A percentile compares a stretch with the other conserved stretches of the same genome.
These are phyloP conservation scores for Chalciporus pseudorubinellus DNA, from an alignment of 768 basidiomycete species.

Conservation along the genomic window DNA sequence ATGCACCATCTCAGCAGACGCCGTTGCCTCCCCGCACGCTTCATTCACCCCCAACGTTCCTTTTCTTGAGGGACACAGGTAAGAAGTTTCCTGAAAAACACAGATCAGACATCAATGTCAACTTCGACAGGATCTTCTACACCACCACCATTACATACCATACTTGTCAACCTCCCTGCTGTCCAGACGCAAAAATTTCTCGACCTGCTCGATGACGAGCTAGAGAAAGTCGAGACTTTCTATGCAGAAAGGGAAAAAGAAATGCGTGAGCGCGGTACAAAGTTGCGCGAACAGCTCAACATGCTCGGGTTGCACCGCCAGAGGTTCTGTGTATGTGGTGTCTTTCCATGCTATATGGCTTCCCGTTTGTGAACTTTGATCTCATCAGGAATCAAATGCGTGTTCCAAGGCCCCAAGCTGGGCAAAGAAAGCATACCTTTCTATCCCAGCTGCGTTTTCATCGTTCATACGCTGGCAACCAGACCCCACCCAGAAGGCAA, in stretches of 20 bases:
- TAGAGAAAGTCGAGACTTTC: conserved; percentile 85
- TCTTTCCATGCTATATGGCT: background rate
- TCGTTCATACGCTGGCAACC: conserved; percentile 2
- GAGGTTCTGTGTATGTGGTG: conserved; percentile 49
- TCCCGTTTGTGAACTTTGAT: background rate
- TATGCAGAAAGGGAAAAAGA: conserved; percentile 69
- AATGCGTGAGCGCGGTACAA: conserved; percentile 46
- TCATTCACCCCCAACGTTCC: conserved; percentile 2
- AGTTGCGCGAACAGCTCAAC: conserved; percentile 65
- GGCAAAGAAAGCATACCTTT: conserved; percentile 10
- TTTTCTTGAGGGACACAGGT: conserved; percentile 15
- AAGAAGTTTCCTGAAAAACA: background rate
- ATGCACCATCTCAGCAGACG: conserved; percentile 12
- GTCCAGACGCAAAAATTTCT: conserved; percentile 76
- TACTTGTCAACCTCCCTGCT: conserved; percentile 56
- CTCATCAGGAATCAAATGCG: conserved; percentile 14
- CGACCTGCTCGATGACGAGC: conserved; percentile 67
- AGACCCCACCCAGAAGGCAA: background rate
- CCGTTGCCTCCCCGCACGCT: conserved; percentile 1
- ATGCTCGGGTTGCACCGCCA: conserved; percentile 72
- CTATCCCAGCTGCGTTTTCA: conserved; percentile 4
- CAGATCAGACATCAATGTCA: background rate
- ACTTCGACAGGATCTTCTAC: conserved; percentile 14
- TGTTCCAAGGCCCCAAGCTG: conserved; percentile 8
- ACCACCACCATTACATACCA: conserved; percentile 39